Percentiles rank a stretch among this genome's conserved stretches.
Evolutionary conservation across 116 monocot genomes (phyloP).

Genomic region (Trichopus zeylanicus): DNA sequence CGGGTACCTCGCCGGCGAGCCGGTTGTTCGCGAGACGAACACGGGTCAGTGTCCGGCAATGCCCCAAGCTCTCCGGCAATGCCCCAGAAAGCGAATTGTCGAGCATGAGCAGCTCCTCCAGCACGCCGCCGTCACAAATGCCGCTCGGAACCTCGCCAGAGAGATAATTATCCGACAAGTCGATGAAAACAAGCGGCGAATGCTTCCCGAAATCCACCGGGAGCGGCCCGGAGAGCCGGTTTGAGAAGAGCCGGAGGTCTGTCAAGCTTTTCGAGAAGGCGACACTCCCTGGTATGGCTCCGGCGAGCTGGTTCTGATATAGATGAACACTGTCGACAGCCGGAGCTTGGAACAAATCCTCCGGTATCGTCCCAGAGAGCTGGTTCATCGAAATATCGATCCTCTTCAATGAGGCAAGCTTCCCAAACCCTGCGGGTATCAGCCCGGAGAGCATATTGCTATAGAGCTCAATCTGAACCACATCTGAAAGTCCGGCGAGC

Average conservation of each 20-base stretch:
- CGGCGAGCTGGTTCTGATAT: constrained; percentile 43
- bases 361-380: constrained; percentile 38
- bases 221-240: constrained; percentile 29
- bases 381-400: constrained; percentile 51
- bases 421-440: constrained; percentile 39
- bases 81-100: constrained; percentile 38
- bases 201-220: constrained; percentile 34
- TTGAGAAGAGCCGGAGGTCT: constrained; percentile 51
- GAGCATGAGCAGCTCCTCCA: constrained; percentile 30
- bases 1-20: constrained; percentile 39
- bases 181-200: constrained; percentile 23
- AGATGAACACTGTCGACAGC: constrained; percentile 23
- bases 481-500: constrained; percentile 27
- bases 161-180: constrained; percentile 36
- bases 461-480: constrained; percentile 41
- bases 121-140: constrained; percentile 18
- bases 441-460: constrained; percentile 28
- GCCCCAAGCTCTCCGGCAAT: constrained; percentile 25
- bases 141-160: constrained; percentile 26
- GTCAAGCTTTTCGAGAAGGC: constrained; percentile 25
- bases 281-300: constrained; percentile 27
- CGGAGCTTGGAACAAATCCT: constrained; percentile 22
- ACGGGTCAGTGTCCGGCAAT: constrained; percentile 24
- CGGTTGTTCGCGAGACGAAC: constrained; percentile 44
- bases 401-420: constrained; percentile 17